Conservation (phyloP, 1,284 basidiomycete genomes). For the Sporisorium iseilematis-ciliati region DNA sequence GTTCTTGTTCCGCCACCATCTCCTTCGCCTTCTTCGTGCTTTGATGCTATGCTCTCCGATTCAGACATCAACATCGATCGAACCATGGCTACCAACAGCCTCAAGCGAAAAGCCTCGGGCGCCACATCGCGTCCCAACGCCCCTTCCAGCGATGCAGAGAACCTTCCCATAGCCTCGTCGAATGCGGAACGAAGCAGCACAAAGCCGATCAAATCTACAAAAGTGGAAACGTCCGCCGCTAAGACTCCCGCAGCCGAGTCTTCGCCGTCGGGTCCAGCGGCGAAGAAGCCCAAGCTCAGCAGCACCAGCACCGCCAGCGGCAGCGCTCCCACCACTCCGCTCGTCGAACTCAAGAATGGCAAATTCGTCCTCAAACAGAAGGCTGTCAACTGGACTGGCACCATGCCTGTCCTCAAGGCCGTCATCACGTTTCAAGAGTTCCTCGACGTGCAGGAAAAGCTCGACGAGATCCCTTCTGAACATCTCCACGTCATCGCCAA, state of each 20-base stretch:
- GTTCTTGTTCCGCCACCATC: constrained; percentile 52
- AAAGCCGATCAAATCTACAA: constrained; percentile 4
- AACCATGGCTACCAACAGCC: constrained; percentile 30
- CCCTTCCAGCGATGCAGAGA: constrained; percentile 44
- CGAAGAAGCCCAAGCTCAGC: constrained; percentile 43
- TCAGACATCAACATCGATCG: constrained; percentile 53
- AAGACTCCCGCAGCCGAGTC: constrained; percentile 9
- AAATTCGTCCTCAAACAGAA: constrained; percentile 85
- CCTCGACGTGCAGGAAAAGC: constrained; percentile 38
- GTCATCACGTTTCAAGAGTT: constrained; percentile 58
- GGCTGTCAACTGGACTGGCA: constrained; percentile 78
- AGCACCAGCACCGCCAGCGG: constrained; percentile 7
- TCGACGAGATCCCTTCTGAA: constrained; percentile 77
- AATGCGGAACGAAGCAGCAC: background rate
- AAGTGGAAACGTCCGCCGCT: background rate
- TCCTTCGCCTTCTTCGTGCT: constrained; percentile 50
- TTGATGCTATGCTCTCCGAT: constrained; percentile 51
- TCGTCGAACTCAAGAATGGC: constrained; percentile 73
- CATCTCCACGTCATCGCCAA: constrained; percentile 82
- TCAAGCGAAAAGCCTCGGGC: constrained; percentile 49
- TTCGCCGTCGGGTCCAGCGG: constrained; percentile 19
- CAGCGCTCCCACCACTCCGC: constrained; percentile 15
- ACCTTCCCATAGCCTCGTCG: constrained; percentile 23
- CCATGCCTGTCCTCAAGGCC: constrained; percentile 78
- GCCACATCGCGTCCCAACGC: constrained; percentile 8